phyloP scores from a whole-genome alignment of 805 yeast species.

The Yarrowia divulgata region DNA sequence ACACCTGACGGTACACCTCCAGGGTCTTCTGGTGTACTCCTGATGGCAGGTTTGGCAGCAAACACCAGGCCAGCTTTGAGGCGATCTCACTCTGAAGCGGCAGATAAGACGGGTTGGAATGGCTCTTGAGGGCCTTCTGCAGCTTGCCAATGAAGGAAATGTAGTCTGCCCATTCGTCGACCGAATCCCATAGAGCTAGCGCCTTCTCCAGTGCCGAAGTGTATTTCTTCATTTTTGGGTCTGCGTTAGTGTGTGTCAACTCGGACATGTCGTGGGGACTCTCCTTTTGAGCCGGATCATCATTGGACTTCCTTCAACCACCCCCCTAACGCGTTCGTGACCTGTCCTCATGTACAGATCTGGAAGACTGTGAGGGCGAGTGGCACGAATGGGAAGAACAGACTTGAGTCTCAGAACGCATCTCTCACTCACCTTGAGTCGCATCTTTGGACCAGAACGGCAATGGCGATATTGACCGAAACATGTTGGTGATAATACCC shows the following conservation, averaged over 20 bases:
- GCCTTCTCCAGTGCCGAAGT: slow-evolving; percentile 74
- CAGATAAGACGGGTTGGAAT: slow-evolving; percentile 57
- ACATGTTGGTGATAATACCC: slow-evolving; percentile 39
- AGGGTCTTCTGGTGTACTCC: slow-evolving; percentile 94
- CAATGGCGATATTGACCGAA: slow-evolving; percentile 43
- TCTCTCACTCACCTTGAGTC: slow-evolving; percentile 38
- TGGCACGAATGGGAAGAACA: background rate
- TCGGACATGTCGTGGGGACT: background rate
- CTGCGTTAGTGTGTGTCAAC: slow-evolving; percentile 38
- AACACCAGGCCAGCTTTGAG: slow-evolving; percentile 74
- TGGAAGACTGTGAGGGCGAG: background rate
- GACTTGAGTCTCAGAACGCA: background rate
- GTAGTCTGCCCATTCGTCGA: slow-evolving; percentile 98
- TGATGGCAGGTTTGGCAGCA: slow-evolving; percentile 83
- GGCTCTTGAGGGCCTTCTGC: slow-evolving; percentile 69
- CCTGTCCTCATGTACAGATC: background rate
- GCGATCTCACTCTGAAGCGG: slow-evolving; percentile 75
- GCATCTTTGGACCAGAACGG: slow-evolving; percentile 41
- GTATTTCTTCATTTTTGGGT: slow-evolving; percentile 74
- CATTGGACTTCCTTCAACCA: background rate
- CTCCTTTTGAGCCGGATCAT: background rate
- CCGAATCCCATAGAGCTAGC: slow-evolving; percentile 74
- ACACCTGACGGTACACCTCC: slow-evolving; percentile 74
- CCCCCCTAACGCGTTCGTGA: slow-evolving; percentile 2
- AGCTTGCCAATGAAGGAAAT: slow-evolving; percentile 85